These are phyloP conservation scores for Tephrocybe sp. DNA, from an alignment of 768 basidiomycete species.

Conservation along the genomic window DNA sequence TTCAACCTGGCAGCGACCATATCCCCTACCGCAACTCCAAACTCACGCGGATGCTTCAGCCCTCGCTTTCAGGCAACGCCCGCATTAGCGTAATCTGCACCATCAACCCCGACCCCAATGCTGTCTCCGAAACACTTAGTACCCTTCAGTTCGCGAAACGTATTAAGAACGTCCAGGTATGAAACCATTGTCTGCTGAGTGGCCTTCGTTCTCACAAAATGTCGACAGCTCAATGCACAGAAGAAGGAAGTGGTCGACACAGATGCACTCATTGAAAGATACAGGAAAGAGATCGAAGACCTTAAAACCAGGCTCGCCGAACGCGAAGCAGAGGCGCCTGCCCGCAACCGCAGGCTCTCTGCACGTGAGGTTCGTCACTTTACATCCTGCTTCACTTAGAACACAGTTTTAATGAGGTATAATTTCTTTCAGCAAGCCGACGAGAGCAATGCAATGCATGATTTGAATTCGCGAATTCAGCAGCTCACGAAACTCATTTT, in stretches of 20 bases:
- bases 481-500: constrained; percentile 83
- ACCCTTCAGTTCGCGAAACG: constrained; percentile 91
- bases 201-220: not conserved
- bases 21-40: constrained; percentile 96
- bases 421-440: constrained; percentile 65
- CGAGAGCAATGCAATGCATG: constrained; percentile 82
- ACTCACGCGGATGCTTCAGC: constrained; percentile 90
- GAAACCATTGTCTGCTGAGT: constrained; percentile 21
- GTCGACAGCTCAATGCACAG: constrained; percentile 69
- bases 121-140: constrained; percentile 81
- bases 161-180: constrained; percentile 83
- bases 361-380: constrained; percentile 51
- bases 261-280: constrained; percentile 90
- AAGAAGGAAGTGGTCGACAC: constrained; percentile 95
- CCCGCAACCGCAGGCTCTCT: constrained; percentile 47
- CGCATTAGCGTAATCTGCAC: constrained; percentile 97
- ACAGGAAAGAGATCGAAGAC: constrained; percentile 92
- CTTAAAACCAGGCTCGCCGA: constrained; percentile 74
- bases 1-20: constrained; percentile 74
- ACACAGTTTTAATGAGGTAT: not conserved
- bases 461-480: constrained; percentile 76
- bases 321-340: constrained; percentile 62
- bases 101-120: constrained; percentile 80
- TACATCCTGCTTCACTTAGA: not conserved
- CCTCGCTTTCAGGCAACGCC: constrained; percentile 92